phyloP scores from a whole-genome alignment of 768 basidiomycete genomes.

The Inosperma sp. region DNA sequence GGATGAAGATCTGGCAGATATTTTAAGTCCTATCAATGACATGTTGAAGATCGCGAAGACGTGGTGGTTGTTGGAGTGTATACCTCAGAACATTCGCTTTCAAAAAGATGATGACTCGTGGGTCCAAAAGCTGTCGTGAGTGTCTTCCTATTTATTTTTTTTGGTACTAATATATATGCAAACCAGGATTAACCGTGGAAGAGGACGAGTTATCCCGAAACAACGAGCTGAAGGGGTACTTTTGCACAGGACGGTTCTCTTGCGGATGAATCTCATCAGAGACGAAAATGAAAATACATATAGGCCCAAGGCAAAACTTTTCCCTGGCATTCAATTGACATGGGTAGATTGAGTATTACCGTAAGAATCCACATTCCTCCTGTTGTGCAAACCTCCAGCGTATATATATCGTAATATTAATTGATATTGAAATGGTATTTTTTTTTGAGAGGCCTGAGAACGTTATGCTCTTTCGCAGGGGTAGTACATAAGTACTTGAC shows the following conservation, averaged over 20 bases:
- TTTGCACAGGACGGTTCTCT: conserved; percentile 43
- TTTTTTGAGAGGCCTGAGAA: too few species aligned
- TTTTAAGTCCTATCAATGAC: conserved; percentile 48
- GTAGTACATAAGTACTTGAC: too few species aligned
- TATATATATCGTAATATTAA: too few species aligned
- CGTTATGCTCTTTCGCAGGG: too few species aligned
- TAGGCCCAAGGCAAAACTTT: conserved; percentile 36
- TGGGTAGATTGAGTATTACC: conserved; percentile 47
- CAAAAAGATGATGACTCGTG: conserved; percentile 40
- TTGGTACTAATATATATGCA: background rate
- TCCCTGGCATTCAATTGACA: conserved; percentile 26
- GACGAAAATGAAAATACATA: conserved; percentile 27
- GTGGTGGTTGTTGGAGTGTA: conserved; percentile 68
- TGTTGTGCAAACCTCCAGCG: too few species aligned
- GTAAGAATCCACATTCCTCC: too few species aligned
- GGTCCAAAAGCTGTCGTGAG: conserved; percentile 36
- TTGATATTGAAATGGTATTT: too few species aligned
- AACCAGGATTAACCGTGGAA: conserved; percentile 39
- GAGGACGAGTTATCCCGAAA: conserved; percentile 38
- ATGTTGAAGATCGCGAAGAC: conserved; percentile 41
- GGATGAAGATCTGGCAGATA: conserved; percentile 58
- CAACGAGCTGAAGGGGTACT: conserved; percentile 34
- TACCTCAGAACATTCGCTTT: conserved; percentile 38
- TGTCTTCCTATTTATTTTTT: conserved; percentile 7
- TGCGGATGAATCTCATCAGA: conserved; percentile 38